Evolutionary conservation across 2,329 filamentous ascomycete species (phyloP), one percentile per base, ranked within the genome.

Genomic region (Dactylellina parvicollis): DNA sequence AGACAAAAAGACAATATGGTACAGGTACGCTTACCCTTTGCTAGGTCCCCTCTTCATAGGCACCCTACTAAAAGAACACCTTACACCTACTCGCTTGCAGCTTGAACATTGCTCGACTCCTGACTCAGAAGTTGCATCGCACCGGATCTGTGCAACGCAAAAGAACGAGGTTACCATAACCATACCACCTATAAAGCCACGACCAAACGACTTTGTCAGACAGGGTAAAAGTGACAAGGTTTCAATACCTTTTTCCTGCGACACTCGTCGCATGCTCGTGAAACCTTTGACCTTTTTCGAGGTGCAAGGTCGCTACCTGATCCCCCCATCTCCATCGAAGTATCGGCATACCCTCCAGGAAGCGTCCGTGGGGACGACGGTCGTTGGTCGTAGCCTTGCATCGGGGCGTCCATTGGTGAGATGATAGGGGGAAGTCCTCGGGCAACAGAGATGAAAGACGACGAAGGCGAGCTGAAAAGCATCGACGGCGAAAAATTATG

Each of bases 11-110:
- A 24, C 28, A 57, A 52, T 32, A 71, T 28, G 36, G 44, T 40
- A 67, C 46, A 69, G 42, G 55, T 64, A 75, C 50, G 75, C 82
- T 77, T 85, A 91, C 85, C 92, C 92, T 85, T 96, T 96, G 79
- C 90, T 95, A 1, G 92, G 92, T 1, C 92, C 92, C 73, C 91
- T 86, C 81, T 95, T 96, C 84, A 95, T 91, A 0, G 92, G 92
- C 60, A 95, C 89, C 55, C 92, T 87, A 80, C 91, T 96, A 79
- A 96, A 96, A 18, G 92, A 85, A 81, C 92, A 96, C 20, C 84
- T 83, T n/a, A 88, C 86, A n/a, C 86, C 86, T 5, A 91, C 89
- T 59, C 92, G 87, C 61, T 88, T 88, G 80, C 92, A 96, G 78
- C 92, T 94, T 1, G 90, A 90, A 78, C 92, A 96, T 4, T 90